phyloP scores from a whole-genome alignment of 225 moss, liverwort and hornwort genomes.

The Anthoceros angustus region DNA sequence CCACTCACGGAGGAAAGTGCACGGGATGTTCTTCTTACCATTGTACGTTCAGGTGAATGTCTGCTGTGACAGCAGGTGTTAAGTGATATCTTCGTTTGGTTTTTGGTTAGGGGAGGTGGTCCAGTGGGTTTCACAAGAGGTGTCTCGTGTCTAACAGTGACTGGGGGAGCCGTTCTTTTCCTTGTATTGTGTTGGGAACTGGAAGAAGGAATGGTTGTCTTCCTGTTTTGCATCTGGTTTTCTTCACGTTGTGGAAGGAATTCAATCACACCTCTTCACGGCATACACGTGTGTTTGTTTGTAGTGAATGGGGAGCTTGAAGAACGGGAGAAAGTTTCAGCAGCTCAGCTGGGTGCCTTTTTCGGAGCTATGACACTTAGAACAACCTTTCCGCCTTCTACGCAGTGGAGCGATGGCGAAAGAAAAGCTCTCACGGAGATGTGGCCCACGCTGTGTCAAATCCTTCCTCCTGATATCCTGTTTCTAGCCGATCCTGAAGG shows the following conservation, averaged over 20 bases:
- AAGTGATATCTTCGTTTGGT: too few species aligned
- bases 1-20: conserved; percentile 59
- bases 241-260: background rate
- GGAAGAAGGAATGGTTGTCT: background rate
- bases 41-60: conserved; percentile 49
- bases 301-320: conserved; percentile 54
- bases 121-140: too few species aligned
- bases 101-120: too few species aligned
- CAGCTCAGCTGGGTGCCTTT: conserved; percentile 66
- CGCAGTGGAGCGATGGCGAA: conserved; percentile 75
- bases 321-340: conserved; percentile 37
- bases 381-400: conserved; percentile 40
- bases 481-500: conserved; percentile 82
- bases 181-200: background rate
- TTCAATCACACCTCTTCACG: background rate
- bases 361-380: conserved; percentile 79
- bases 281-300: conserved; percentile 3
- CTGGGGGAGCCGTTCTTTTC: background rate
- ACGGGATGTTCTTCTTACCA: conserved; percentile 43
- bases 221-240: background rate
- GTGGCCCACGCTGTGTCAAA: conserved; percentile 41
- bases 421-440: conserved; percentile 39
- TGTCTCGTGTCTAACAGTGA: too few species aligned
- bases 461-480: conserved; percentile 48
- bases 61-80: background rate